A percentile compares a stretch with the other conserved stretches of the same genome.
phyloP scores from a whole-genome alignment of 345 rosid genomes.

The Tarenaya hassleriana region DNA sequence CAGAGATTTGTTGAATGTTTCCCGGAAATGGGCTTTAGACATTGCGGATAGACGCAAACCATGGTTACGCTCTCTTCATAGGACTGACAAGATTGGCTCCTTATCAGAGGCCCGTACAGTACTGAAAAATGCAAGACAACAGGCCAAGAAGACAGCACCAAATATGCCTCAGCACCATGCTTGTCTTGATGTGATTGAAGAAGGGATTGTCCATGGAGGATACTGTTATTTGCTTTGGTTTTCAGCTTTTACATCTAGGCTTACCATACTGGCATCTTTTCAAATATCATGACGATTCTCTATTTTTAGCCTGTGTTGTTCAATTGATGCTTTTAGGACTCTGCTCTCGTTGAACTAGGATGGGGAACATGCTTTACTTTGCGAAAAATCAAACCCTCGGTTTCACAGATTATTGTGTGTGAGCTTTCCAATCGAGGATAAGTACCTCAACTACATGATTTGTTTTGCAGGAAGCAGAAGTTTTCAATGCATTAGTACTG shows the following conservation, averaged over 20 bases:
- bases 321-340: neutral
- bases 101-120: slow-evolving; percentile 70
- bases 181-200: slow-evolving; percentile 88
- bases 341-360: neutral
- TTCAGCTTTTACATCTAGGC: neutral
- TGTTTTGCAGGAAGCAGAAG: slow-evolving; percentile 72
- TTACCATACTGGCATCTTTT: slow-evolving; percentile 2
- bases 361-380: neutral
- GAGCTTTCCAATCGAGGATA: slow-evolving; percentile 1
- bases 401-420: neutral
- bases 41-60: slow-evolving; percentile 67
- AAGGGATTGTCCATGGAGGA: slow-evolving; percentile 89
- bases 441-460: slow-evolving; percentile 2
- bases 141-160: slow-evolving; percentile 71
- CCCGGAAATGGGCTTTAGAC: slow-evolving; percentile 81
- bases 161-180: slow-evolving; percentile 90
- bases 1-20: slow-evolving; percentile 65
- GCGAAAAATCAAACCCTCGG: neutral
- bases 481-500: slow-evolving; percentile 59
- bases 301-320: neutral
- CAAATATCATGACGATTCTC: slow-evolving; percentile 2
- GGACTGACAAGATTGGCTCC: slow-evolving; percentile 83
- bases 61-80: slow-evolving; percentile 73
- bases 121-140: slow-evolving; percentile 49
- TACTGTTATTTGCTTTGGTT: slow-evolving; percentile 26